Conservation (phyloP, 345 rosid species). For the Iberis pinnata region DNA sequence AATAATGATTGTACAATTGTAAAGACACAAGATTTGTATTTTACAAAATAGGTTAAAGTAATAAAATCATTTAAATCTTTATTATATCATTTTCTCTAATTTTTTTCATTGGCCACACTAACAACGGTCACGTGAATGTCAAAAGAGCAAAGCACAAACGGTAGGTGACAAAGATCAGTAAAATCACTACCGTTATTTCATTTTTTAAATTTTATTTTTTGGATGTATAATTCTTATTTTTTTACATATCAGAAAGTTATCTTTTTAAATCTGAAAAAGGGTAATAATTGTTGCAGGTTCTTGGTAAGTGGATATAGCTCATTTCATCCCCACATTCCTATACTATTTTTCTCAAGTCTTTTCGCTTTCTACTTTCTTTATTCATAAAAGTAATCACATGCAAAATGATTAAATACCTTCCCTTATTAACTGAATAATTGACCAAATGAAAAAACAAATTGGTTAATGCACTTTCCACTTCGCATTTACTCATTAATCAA, state of each 20-base stretch:
- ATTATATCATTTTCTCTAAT: slow-evolving; percentile 2
- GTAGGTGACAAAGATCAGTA: slow-evolving; percentile 30
- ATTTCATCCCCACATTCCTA: slow-evolving; percentile 18
- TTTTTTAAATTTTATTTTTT: neutral
- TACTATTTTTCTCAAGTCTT: slow-evolving; percentile 1
- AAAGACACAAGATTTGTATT: no score
- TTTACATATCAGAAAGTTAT: slow-evolving; percentile 12
- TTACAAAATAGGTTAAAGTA: no score
- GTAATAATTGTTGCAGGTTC: slow-evolving; percentile 28
- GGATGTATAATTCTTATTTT: neutral
- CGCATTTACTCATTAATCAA: no score
- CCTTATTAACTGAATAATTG: neutral
- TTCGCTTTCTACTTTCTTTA: slow-evolving; percentile 26
- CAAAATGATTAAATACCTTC: neutral
- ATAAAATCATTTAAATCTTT: neutral
- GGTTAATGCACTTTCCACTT: no score
- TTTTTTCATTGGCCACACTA: slow-evolving; percentile 25
- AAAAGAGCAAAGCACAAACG: slow-evolving; percentile 25
- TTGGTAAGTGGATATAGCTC: slow-evolving; percentile 20
- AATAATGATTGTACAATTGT: no score
- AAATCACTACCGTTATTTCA: slow-evolving; percentile 10
- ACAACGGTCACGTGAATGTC: slow-evolving; percentile 29
- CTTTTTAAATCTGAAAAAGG: slow-evolving; percentile 15
- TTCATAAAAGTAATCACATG: slow-evolving; percentile 10
- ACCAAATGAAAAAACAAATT: no score